A percentile compares a stretch with the other conserved stretches of the same genome.
Evolutionary conservation across 495 filamentous ascomycete genomes (phyloP).

Genomic region (Neurospora sp.): DNA sequence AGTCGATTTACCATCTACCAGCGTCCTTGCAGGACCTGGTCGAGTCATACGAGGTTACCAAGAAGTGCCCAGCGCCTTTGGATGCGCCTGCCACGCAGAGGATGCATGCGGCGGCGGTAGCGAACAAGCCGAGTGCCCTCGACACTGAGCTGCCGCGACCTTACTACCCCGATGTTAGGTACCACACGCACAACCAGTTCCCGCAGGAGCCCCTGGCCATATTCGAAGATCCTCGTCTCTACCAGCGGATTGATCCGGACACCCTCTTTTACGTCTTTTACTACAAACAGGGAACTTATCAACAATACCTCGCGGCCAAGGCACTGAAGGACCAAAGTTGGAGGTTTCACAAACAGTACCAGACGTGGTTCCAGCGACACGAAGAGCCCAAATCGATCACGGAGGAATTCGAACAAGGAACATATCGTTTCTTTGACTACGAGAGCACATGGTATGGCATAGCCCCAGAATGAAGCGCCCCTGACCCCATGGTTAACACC

Average conservation of each 20-base stretch:
- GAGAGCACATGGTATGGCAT: slow-evolving; percentile 84
- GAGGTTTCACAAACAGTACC: slow-evolving; percentile 98
- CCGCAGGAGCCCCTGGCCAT: slow-evolving; percentile 84
- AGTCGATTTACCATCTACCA: slow-evolving; percentile 93
- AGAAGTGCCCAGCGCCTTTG: slow-evolving; percentile 48
- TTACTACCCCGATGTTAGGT: slow-evolving; percentile 73
- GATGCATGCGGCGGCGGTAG: slow-evolving; percentile 61
- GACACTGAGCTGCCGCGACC: slow-evolving; percentile 75
- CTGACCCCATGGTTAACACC: not conserved
- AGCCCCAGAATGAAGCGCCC: slow-evolving; percentile 23
- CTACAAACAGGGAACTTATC: slow-evolving; percentile 91
- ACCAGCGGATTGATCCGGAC: slow-evolving; percentile 83
- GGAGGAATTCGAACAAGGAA: slow-evolving; percentile 96
- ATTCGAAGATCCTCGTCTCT: slow-evolving; percentile 82
- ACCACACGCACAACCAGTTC: slow-evolving; percentile 73
- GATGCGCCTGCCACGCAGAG: slow-evolving; percentile 55
- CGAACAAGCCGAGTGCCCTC: slow-evolving; percentile 56
- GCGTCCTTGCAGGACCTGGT: slow-evolving; percentile 80
- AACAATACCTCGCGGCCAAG: slow-evolving; percentile 94
- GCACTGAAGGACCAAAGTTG: slow-evolving; percentile 94
- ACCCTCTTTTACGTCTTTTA: slow-evolving; percentile 99
- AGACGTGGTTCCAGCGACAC: slow-evolving; percentile 98
- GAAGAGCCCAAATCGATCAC: slow-evolving; percentile 98
- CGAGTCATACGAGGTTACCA: slow-evolving; percentile 79
- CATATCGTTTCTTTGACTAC: slow-evolving; percentile 98